Conservation (phyloP, 164 flowering plant species). For the Macadamia integrifolia region DNA sequence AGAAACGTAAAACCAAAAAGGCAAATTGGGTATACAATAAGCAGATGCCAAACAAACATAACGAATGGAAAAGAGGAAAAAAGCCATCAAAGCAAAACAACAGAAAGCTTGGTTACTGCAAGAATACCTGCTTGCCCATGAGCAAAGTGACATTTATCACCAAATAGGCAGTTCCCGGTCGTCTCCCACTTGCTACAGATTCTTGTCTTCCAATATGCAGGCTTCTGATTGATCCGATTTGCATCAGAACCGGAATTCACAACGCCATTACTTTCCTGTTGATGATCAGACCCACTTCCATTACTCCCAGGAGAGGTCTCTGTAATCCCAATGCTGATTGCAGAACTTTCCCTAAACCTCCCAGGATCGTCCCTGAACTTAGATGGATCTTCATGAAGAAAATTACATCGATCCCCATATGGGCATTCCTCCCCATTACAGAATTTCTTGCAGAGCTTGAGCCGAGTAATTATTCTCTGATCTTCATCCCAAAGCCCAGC, state of each 20-base stretch:
- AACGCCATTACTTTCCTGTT: conserved; percentile 20
- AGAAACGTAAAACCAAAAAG: too few relatives aligned
- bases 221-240: conserved; percentile 27
- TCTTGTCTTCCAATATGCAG: conserved; percentile 60
- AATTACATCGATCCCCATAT: conserved; percentile 73
- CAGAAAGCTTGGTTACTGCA: neutral
- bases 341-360: conserved; percentile 58
- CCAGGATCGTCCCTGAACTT: conserved; percentile 21
- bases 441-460: conserved; percentile 79
- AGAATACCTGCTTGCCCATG: conserved; percentile 76
- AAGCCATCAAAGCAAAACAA: neutral
- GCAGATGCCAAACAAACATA: neutral
- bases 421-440: conserved; percentile 82
- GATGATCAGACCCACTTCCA: conserved; percentile 27
- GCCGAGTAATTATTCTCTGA: conserved; percentile 5
- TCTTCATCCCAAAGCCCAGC: too few relatives aligned
- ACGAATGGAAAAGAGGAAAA: neutral
- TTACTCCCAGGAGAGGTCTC: conserved; percentile 18
- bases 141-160: conserved; percentile 86
- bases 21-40: neutral
- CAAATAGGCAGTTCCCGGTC: conserved; percentile 63
- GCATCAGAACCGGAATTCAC: conserved; percentile 22
- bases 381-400: conserved; percentile 62
- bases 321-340: conserved; percentile 54
- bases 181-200: conserved; percentile 61